Base-by-base conservation (phyloP, 768 basidiomycete genomes). In the Exidia glandulosa region DNA sequence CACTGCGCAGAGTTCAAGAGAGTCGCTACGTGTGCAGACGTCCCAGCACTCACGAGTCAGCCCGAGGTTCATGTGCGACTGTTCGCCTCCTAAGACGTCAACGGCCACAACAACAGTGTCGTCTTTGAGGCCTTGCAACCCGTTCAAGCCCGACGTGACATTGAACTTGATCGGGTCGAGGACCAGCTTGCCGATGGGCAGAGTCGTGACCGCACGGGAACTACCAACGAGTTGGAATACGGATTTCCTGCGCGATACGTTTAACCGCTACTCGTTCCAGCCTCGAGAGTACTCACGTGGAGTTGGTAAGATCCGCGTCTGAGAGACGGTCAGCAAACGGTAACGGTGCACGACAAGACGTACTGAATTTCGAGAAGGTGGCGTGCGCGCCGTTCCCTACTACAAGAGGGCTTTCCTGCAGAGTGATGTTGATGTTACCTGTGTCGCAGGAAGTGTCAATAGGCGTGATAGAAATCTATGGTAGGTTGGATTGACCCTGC, bases 111-210 rank as follows among this genome's bases (percentile, higher is more conserved):
- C 86, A 6, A 72, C 73, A 9, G 79, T 82, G 64, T 77, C 70
- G 10, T 78, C 79, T 48, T 83, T 77, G 45, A 88, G 69, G 31
- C 86, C 86, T 65, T 77, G 76, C 13, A 89, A 69, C 32, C 87
- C 87, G 25, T 75, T 71, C 55, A 89, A 70, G 16, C 73, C 75
- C 3, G 84, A 82, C 6, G 84, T 75, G 2, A 88, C 86, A 63
- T 87, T 81, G 67, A 89, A 85, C 60, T 80, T 81, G 69, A 89
- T 88, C 4, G 84, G 78, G 67, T 86, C 79, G 7, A 89, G 76
- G n/a, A 80, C 82, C 60, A 89, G 81, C 64, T 79, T 74, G 37
- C 87, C 87, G 58, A 87, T 75, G 66, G 78, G 81, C 66, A 77
- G 77, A 62, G 77, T 83, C 25, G 86, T 81, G 9, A 85, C 70